A percentile compares a stretch with the other conserved stretches of the same genome.
These are phyloP conservation scores for Dendrobium catenatum DNA, from an alignment of 106 monocot species.

Conservation along the genomic window DNA sequence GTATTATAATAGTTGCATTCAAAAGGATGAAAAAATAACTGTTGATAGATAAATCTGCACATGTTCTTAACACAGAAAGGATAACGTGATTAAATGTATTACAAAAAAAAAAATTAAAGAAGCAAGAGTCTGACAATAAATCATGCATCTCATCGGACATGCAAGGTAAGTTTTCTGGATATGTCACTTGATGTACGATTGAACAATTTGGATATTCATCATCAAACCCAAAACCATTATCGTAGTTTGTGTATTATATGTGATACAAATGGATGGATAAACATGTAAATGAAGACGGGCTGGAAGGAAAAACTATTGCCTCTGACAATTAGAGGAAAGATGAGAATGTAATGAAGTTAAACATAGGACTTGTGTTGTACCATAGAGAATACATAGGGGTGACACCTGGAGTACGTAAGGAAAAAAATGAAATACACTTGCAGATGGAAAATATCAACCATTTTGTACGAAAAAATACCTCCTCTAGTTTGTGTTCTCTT, in stretches of 20 bases:
- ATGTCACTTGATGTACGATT: neutral
- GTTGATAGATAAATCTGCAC: neutral
- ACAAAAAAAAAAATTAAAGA: neutral
- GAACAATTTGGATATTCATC: neutral
- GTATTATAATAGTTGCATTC: slow-evolving; percentile 1
- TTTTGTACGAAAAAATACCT: neutral
- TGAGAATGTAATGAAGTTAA: neutral
- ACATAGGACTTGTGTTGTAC: neutral
- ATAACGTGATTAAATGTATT: neutral
- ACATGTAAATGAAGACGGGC: neutral
- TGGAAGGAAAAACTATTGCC: neutral
- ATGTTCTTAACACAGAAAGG: neutral
- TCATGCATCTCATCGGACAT: neutral
- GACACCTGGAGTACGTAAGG: neutral
- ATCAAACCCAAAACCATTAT: neutral
- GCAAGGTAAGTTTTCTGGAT: neutral
- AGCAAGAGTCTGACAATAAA: neutral
- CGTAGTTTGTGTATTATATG: neutral
- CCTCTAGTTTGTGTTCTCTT: neutral
- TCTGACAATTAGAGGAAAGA: neutral
- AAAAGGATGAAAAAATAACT: slow-evolving; percentile 3
- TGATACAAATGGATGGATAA: neutral
- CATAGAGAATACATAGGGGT: neutral
- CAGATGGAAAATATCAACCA: neutral
- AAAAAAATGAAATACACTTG: neutral